Conservation (phyloP, 2,329 filamentous ascomycete species). For the Sarocladium brachiariae region DNA sequence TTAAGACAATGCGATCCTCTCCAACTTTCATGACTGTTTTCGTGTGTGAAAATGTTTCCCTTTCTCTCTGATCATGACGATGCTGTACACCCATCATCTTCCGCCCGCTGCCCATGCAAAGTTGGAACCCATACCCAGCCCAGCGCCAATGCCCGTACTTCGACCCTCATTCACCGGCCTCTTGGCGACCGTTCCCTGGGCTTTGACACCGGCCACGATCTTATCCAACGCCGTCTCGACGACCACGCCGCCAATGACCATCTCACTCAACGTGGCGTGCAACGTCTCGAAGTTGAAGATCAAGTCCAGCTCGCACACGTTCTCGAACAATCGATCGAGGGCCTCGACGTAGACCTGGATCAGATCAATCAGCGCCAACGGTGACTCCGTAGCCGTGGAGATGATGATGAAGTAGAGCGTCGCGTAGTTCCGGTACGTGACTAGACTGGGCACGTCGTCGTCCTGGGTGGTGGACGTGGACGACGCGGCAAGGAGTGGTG, state of each 20-base stretch:
- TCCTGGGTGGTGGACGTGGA: slow-evolving; percentile 61
- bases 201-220: slow-evolving; percentile 77
- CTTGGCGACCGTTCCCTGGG: slow-evolving; percentile 72
- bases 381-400: slow-evolving; percentile 90
- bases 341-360: slow-evolving; percentile 98
- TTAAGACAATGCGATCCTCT: neutral
- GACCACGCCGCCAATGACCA: slow-evolving; percentile 92
- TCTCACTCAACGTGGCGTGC: slow-evolving; percentile 83
- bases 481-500: slow-evolving; percentile 56
- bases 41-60: no score
- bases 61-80: no score
- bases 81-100: neutral
- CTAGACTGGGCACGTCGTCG: slow-evolving; percentile 87
- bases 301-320: slow-evolving; percentile 95
- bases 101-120: slow-evolving; percentile 45
- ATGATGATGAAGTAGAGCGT: slow-evolving; percentile 99
- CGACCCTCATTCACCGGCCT: slow-evolving; percentile 67
- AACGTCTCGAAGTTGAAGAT: slow-evolving; percentile 99
- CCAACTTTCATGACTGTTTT: no score
- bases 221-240: slow-evolving; percentile 85
- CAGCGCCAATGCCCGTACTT: slow-evolving; percentile 36
- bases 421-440: slow-evolving; percentile 96
- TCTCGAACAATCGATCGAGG: slow-evolving; percentile 91
- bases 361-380: slow-evolving; percentile 87
- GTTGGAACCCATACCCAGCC: slow-evolving; percentile 49